Percentiles rank a stretch among this genome's conserved stretches.
phyloP scores from a whole-genome alignment of 139 green algal genomes.

The Picochlorum sp. region DNA sequence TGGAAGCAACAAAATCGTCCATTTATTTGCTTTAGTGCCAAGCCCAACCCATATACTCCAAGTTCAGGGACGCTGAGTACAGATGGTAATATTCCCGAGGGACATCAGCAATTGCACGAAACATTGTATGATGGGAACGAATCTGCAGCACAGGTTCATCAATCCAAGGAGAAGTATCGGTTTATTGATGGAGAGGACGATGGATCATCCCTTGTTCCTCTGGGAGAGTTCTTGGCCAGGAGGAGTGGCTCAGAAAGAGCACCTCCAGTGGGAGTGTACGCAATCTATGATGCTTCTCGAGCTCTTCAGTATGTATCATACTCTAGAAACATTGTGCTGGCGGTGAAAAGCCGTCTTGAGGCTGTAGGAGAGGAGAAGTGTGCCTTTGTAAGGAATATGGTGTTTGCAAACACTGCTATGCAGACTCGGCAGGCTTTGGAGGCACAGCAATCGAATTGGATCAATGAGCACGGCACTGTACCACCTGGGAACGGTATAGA shows the following conservation, averaged over 20 bases:
- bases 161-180: neutral
- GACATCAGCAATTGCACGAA: constrained; percentile 66
- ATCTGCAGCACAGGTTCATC: constrained; percentile 40
- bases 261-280: constrained; percentile 64
- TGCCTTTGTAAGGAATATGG: constrained; percentile 49
- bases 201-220: constrained; percentile 46
- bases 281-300: constrained; percentile 54
- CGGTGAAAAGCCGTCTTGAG: constrained; percentile 44
- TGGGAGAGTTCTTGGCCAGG: constrained; percentile 45
- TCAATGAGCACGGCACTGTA: constrained; percentile 46
- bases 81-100: constrained; percentile 72
- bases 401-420: constrained; percentile 78
- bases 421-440: constrained; percentile 51
- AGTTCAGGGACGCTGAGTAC: constrained; percentile 11
- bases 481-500: constrained; percentile 71
- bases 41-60: no score
- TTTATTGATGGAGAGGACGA: constrained; percentile 66
- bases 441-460: constrained; percentile 49
- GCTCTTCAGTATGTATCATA: constrained; percentile 79
- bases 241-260: constrained; percentile 42
- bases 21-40: no score
- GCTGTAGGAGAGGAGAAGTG: constrained; percentile 45
- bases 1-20: no score
- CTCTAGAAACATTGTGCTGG: constrained; percentile 68
- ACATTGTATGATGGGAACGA: constrained; percentile 64